Evolutionary conservation across 768 basidiomycete genomes (phyloP).

Genomic region (Phlebiopsis gigantea): DNA sequence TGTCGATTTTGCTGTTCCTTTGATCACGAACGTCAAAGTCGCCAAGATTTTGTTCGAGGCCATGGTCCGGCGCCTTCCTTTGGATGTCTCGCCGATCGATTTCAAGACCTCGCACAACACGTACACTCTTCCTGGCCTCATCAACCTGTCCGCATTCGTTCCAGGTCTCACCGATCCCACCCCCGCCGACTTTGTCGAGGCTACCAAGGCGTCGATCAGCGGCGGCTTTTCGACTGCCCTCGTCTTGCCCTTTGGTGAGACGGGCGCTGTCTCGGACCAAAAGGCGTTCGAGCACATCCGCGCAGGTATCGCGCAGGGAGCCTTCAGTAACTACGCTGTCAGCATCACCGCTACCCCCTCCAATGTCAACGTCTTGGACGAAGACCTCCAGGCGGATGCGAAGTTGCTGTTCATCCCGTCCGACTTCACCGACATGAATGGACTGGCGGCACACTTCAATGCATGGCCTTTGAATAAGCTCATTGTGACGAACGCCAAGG

Average conservation of each 20-base stretch:
- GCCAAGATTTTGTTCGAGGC: slow-evolving; percentile 96
- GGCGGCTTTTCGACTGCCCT: slow-evolving; percentile 88
- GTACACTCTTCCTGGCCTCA: slow-evolving; percentile 84
- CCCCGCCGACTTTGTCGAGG: slow-evolving; percentile 57
- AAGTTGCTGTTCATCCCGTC: slow-evolving; percentile 88
- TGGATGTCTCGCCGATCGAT: slow-evolving; percentile 88
- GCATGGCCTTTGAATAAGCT: slow-evolving; percentile 88
- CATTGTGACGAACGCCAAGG: slow-evolving; percentile 92
- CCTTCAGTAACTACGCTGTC: slow-evolving; percentile 87
- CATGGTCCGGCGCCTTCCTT: slow-evolving; percentile 79
- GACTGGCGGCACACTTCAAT: slow-evolving; percentile 82
- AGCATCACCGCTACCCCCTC: slow-evolving; percentile 67
- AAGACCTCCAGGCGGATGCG: slow-evolving; percentile 73
- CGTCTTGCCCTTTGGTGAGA: slow-evolving; percentile 66
- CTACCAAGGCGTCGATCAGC: slow-evolving; percentile 77
- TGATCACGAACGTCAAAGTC: slow-evolving; percentile 93
- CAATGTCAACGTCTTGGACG: slow-evolving; percentile 61
- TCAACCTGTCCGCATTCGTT: slow-evolving; percentile 86
- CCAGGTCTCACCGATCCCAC: slow-evolving; percentile 55
- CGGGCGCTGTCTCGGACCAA: slow-evolving; percentile 60
- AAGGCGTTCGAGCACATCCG: slow-evolving; percentile 65
- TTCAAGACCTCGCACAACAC: slow-evolving; percentile 92
- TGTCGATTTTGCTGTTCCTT: slow-evolving; percentile 94
- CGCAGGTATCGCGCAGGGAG: slow-evolving; percentile 51
- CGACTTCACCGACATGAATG: slow-evolving; percentile 43